These are phyloP conservation scores for Lepidium sativum DNA, from an alignment of 345 rosid genomes.

Conservation along the genomic window DNA sequence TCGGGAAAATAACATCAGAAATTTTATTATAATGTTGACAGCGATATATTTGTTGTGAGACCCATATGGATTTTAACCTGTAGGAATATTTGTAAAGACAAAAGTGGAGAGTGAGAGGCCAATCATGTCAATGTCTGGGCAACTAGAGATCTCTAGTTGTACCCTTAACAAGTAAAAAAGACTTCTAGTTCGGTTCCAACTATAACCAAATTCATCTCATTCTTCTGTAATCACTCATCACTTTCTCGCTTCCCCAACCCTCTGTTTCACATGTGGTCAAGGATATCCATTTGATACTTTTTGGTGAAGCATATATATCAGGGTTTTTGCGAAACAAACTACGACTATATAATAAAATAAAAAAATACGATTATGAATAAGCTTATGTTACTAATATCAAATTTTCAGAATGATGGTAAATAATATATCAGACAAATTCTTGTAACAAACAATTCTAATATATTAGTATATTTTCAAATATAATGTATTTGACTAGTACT, in stretches of 20 bases:
- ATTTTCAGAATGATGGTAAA: too few species aligned
- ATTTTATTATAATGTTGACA: not conserved
- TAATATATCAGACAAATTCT: too few species aligned
- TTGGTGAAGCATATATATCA: too few species aligned
- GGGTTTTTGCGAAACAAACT: too few species aligned
- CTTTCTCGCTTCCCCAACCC: not conserved
- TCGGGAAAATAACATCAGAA: not conserved
- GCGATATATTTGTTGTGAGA: not conserved
- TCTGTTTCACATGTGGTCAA: not conserved
- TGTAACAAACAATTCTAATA: too few species aligned
- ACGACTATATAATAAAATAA: too few species aligned
- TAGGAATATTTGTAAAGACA: not conserved
- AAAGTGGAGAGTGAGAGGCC: not conserved
- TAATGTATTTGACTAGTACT: too few species aligned
- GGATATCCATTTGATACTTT: too few species aligned
- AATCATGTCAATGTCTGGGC: conserved; percentile 12
- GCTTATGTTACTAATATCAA: too few species aligned
- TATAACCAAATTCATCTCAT: conserved; percentile 3
- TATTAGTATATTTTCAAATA: too few species aligned
- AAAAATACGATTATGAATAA: too few species aligned
- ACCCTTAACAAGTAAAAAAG: not conserved
- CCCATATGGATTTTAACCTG: not conserved
- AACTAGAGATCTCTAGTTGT: conserved; percentile 8
- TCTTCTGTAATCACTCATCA: not conserved
- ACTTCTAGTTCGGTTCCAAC: conserved; percentile 16